Conservation (phyloP, 768 basidiomycete species). For the Leccinum obscurum region DNA sequence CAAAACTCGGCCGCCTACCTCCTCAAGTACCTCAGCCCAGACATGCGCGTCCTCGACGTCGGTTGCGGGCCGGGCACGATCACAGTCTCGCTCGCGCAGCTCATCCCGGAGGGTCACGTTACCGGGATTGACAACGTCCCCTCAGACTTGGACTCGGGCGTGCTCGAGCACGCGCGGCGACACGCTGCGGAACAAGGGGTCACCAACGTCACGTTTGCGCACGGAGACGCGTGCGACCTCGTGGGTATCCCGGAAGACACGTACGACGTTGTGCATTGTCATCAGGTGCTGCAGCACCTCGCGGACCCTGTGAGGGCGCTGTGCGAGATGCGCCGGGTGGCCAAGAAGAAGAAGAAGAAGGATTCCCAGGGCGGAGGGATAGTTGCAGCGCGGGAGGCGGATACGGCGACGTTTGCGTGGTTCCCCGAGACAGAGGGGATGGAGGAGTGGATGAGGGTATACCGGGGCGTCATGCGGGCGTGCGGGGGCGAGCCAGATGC, state of each 20-base stretch:
- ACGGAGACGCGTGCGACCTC: slow-evolving; percentile 41
- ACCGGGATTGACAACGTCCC: slow-evolving; percentile 42
- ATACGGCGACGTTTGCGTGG: slow-evolving; percentile 36
- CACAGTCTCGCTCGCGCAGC: slow-evolving; percentile 42
- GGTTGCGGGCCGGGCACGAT: slow-evolving; percentile 57
- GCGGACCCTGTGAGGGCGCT: slow-evolving; percentile 40
- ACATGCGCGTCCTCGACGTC: slow-evolving; percentile 47
- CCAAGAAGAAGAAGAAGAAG: slow-evolving; percentile 22
- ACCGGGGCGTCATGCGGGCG: slow-evolving; percentile 23
- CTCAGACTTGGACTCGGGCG: slow-evolving; percentile 19
- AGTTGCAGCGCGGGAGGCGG: slow-evolving; percentile 45
- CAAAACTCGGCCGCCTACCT: slow-evolving; percentile 44
- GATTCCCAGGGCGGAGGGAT: slow-evolving; percentile 37
- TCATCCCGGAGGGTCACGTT: slow-evolving; percentile 42
- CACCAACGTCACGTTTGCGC: slow-evolving; percentile 40
- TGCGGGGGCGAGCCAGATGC: slow-evolving; percentile 42
- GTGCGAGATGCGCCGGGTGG: slow-evolving; percentile 48
- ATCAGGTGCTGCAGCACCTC: slow-evolving; percentile 52
- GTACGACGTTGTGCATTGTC: slow-evolving; percentile 52
- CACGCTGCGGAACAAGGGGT: slow-evolving; percentile 29
- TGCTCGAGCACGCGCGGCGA: slow-evolving; percentile 37
- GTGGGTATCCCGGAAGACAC: slow-evolving; percentile 36
- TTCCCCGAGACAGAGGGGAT: slow-evolving; percentile 37
- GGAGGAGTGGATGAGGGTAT: slow-evolving; percentile 25
- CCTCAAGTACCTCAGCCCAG: slow-evolving; percentile 36